phyloP scores from a whole-genome alignment of 2,329 filamentous ascomycete genomes.

The Lachnellula suecica region DNA sequence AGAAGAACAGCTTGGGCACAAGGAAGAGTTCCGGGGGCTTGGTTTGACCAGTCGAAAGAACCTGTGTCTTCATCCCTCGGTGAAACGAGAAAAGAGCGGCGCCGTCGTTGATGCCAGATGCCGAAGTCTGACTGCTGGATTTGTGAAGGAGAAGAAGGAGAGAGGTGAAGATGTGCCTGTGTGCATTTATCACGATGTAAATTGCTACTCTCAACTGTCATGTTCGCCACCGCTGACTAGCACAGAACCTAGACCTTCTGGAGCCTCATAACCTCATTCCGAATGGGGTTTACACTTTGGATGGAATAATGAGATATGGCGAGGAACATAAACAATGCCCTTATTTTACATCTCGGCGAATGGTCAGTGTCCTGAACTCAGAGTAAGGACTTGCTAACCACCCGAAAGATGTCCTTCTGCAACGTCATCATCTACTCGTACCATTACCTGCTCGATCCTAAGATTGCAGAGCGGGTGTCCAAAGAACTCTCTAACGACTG shows the following conservation, averaged over 20 bases:
- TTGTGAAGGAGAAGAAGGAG: slow-evolving; percentile 97
- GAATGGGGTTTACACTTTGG: slow-evolving; percentile 93
- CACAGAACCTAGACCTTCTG: slow-evolving; percentile 83
- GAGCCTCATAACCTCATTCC: slow-evolving; percentile 95
- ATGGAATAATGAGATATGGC: slow-evolving; percentile 83
- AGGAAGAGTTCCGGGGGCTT: slow-evolving; percentile 90
- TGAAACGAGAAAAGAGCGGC: slow-evolving; percentile 95
- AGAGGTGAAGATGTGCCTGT: slow-evolving; percentile 90
- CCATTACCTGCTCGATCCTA: slow-evolving; percentile 95
- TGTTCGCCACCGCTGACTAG: slow-evolving; percentile 21
- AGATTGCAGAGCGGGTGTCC: slow-evolving; percentile 82
- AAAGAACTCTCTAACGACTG: slow-evolving; percentile 96
- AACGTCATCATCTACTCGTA: slow-evolving; percentile 99
- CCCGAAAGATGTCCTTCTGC: slow-evolving; percentile 87
- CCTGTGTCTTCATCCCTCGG: slow-evolving; percentile 90
- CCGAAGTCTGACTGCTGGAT: slow-evolving; percentile 91
- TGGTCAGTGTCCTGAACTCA: slow-evolving; percentile 54
- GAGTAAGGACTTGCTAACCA: slow-evolving; percentile 9
- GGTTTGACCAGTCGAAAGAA: slow-evolving; percentile 97
- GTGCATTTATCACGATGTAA: slow-evolving; percentile 93
- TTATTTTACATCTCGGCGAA: slow-evolving; percentile 92
- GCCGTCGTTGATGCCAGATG: slow-evolving; percentile 93
- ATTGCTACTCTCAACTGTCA: slow-evolving; percentile 24
- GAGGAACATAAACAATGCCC: slow-evolving; percentile 96
- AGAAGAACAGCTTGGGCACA: slow-evolving; percentile 79